Base-by-base conservation (phyloP, 345 rosid genomes). In the Raphanus sativus region DNA sequence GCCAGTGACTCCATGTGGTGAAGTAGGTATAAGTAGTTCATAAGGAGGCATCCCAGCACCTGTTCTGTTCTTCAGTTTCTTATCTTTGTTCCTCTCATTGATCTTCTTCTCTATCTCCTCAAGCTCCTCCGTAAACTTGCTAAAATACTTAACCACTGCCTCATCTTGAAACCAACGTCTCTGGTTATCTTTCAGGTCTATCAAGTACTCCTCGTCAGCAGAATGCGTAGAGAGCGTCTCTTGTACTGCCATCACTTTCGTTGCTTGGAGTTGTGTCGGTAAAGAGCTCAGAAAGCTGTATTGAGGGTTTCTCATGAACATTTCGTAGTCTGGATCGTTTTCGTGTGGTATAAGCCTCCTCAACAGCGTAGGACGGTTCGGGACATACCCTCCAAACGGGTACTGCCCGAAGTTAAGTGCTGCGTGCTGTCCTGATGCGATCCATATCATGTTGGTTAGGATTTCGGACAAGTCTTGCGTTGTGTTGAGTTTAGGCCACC, bases 231-330 rank as follows among this genome's bases (percentile, higher is more conserved):
- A 94, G 40, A 94, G 83, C 0, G 98, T 87, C 74, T 94, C 89
- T 81, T 94, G 98, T 9, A 88, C 97, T 0, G 98, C 98, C 98
- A 94, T 94, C 69, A 94, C 90, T 86, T 94, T 94, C 6, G 97
- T 90, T 34, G 98, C 96, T 83, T 94, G 98, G 62, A 94, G 97
- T 67, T 90, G 83, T 76, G 98, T 89, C 0, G 98, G 92, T 81
- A 94, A 70, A 2, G 97, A 86, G 16, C 89, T 80, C 17, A 92
- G 75, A 73, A 94, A 92, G 16, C 82, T 81, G 15, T 9, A 77
- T 61, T 90, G 97, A n/a, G 98, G 98, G 75, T 86, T 87, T 25
- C 74, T 50, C 38, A 92, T 85, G 76, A 94, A 86, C 67, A 85
- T 86, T 45, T 88, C 89, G 26, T 86, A 90, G 25, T 88, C 92